Conservation (phyloP, 1,284 basidiomycete genomes). For the Puccinia hordei region DNA sequence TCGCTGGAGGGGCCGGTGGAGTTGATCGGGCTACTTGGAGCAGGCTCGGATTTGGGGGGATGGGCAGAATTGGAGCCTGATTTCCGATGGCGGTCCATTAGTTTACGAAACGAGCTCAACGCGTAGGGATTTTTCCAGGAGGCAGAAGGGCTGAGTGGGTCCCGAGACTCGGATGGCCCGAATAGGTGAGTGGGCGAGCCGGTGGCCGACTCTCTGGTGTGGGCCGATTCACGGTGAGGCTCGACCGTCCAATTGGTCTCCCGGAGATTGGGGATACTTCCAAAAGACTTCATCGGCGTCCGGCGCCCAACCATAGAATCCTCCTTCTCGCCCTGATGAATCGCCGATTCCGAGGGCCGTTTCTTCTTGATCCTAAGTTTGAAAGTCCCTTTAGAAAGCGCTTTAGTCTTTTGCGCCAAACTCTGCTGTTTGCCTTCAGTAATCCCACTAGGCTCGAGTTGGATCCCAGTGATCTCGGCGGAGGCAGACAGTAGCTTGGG, state of each 20-base stretch:
- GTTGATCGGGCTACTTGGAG: neutral
- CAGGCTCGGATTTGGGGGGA: no score
- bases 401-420: neutral
- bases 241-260: neutral
- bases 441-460: neutral
- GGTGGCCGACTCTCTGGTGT: neutral
- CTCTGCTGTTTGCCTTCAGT: neutral
- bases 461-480: neutral
- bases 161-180: neutral
- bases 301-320: neutral
- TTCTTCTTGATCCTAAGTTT: slow-evolving; percentile 44
- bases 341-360: slow-evolving; percentile 19
- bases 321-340: neutral
- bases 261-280: slow-evolving; percentile 12
- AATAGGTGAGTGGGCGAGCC: neutral
- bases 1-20: neutral
- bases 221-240: neutral
- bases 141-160: neutral
- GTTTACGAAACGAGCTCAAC: neutral
- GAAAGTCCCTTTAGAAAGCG: slow-evolving; percentile 8
- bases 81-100: slow-evolving; percentile 20
- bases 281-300: neutral
- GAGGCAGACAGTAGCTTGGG: slow-evolving; percentile 33
- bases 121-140: neutral
- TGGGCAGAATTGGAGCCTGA: neutral